A percentile compares a stretch with the other conserved stretches of the same genome.
Conservation (phyloP, 495 filamentous ascomycete species). For the Margaritispora aquatica region DNA sequence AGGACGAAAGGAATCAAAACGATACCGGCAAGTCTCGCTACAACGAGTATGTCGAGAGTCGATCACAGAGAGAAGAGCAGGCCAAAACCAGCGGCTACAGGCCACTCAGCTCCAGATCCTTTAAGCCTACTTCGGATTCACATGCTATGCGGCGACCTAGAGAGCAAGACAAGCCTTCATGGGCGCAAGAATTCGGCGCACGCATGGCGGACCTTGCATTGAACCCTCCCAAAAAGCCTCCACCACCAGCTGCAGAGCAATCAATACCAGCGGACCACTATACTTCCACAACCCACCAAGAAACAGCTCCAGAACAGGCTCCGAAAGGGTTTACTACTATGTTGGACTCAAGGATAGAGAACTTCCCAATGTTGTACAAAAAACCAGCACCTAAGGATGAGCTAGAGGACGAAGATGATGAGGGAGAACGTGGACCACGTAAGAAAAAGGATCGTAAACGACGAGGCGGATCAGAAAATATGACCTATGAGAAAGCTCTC, state of each 20-base stretch:
- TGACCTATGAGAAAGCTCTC: not conserved
- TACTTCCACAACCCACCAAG: not conserved
- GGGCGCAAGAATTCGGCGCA: not conserved
- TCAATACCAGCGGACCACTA: not conserved
- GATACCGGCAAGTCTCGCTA: not conserved
- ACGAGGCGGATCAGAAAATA: not conserved
- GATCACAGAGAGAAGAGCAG: conserved; percentile 20
- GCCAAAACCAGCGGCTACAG: conserved; percentile 12
- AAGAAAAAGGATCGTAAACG: not conserved
- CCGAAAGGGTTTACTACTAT: not conserved
- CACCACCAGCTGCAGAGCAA: not conserved
- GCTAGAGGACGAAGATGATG: conserved; percentile 3
- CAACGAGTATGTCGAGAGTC: conserved; percentile 7
- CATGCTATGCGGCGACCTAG: not conserved
- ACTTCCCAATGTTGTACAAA: not conserved
- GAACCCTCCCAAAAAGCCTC: not conserved
- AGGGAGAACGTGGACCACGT: not conserved
- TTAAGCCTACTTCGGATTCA: not conserved
- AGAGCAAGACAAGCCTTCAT: not conserved
- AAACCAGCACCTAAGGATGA: not conserved
- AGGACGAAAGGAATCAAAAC: not conserved
- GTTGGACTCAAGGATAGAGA: not conserved
- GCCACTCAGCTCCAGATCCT: conserved; percentile 7
- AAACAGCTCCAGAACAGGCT: not conserved
- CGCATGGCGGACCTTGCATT: not conserved